Evolutionary conservation across 176 grass and related monocot genomes (phyloP).

Genomic region (Oryza brachyantha): DNA sequence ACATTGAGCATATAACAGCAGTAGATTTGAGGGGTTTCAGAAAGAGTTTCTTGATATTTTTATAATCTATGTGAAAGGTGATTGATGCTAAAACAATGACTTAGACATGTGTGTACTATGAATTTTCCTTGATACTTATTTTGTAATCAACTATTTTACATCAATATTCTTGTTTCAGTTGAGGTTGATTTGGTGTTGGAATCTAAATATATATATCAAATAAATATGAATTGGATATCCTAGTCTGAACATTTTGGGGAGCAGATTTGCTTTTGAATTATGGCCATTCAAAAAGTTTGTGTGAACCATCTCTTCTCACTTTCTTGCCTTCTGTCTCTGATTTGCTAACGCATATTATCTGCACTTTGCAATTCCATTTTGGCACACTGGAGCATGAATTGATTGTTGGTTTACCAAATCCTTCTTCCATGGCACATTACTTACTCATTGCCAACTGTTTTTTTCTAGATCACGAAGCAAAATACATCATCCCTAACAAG

Average conservation of each 20-base stretch:
- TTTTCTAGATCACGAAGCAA: conserved; percentile 57
- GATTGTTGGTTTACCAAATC: neutral
- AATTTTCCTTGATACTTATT: neutral
- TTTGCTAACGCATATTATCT: neutral
- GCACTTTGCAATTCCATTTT: neutral
- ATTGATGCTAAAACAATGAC: no score
- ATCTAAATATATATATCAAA: neutral
- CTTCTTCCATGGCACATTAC: neutral
- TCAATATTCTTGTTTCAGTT: no score
- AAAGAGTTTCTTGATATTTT: no score
- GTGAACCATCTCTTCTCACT: neutral
- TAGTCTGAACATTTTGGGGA: neutral
- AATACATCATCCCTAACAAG: conserved; percentile 44
- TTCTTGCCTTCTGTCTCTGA: neutral
- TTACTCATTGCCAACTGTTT: neutral
- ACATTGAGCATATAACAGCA: neutral
- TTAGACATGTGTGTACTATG: neutral
- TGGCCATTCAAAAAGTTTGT: neutral
- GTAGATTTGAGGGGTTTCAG: conserved; percentile 26
- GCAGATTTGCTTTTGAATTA: neutral
- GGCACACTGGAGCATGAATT: neutral
- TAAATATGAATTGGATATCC: neutral
- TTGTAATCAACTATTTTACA: no score
- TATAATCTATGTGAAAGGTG: no score
- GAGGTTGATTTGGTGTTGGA: neutral